These are phyloP conservation scores for Alternaria ventricosa DNA, from an alignment of 2,329 filamentous ascomycete species.

Conservation along the genomic window DNA sequence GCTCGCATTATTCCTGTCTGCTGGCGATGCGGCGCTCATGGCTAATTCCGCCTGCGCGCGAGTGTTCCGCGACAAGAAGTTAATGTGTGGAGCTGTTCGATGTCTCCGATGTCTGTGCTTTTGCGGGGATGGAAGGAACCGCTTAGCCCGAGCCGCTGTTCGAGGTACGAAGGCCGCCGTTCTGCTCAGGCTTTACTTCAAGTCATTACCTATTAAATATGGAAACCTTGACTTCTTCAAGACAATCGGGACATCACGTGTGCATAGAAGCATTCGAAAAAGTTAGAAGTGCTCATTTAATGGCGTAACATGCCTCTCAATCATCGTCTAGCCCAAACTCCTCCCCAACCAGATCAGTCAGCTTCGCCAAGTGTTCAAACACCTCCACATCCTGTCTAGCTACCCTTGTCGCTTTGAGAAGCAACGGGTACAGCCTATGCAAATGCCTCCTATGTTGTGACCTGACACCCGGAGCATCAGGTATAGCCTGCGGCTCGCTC, in stretches of 20 bases:
- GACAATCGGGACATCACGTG: not conserved
- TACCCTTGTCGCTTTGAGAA: constrained; percentile 68
- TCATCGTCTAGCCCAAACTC: constrained; percentile 44
- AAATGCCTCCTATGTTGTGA: constrained; percentile 71
- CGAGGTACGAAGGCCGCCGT: not conserved
- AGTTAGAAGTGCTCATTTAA: not conserved
- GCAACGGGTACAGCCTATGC: constrained; percentile 77
- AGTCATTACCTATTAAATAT: not conserved
- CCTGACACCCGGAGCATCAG: constrained; percentile 48
- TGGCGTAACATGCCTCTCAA: not conserved
- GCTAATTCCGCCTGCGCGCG: constrained; percentile 9
- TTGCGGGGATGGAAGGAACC: constrained; percentile 13
- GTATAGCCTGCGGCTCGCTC: constrained; percentile 74
- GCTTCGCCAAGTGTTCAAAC: constrained; percentile 49
- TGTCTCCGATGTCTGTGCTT: constrained; percentile 3
- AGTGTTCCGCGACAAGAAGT: constrained; percentile 16
- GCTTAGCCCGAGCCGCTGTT: not conserved
- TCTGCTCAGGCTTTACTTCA: not conserved
- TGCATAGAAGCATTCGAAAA: not conserved
- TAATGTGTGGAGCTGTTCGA: constrained; percentile 14
- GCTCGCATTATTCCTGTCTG: constrained; percentile 32
- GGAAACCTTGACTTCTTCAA: not conserved
- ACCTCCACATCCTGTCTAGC: constrained; percentile 69
- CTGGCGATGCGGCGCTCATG: constrained; percentile 22
- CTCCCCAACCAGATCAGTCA: constrained; percentile 51